Percentiles rank a stretch among this genome's conserved stretches.
Evolutionary conservation across 495 filamentous ascomycete species (phyloP).

Genomic region (Xylaria castorea): DNA sequence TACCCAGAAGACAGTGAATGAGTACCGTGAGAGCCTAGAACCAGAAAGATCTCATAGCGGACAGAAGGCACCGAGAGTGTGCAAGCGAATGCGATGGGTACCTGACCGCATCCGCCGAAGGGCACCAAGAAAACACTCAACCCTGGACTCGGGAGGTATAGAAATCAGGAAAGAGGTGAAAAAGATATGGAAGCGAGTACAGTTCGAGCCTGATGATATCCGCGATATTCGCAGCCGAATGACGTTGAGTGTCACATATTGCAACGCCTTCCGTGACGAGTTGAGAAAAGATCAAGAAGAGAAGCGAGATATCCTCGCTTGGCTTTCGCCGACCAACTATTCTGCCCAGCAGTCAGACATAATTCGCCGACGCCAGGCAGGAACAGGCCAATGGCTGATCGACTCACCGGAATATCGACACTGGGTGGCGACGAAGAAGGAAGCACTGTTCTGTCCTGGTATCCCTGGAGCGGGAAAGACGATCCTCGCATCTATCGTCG

Average conservation of each 20-base stretch:
- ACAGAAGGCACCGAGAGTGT: no score
- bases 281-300: background rate
- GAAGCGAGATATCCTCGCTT: background rate
- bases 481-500: conserved; percentile 4
- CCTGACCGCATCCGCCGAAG: background rate
- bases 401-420: background rate
- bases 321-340: background rate
- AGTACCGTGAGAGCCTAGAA: no score
- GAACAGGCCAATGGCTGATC: conserved; percentile 13
- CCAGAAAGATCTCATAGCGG: no score
- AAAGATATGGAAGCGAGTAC: background rate
- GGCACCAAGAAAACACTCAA: background rate
- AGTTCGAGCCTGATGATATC: background rate
- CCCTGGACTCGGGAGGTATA: background rate
- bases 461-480: no score
- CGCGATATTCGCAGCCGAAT: background rate
- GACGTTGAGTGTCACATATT: background rate
- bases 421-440: no score
- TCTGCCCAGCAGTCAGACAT: background rate
- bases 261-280: background rate
- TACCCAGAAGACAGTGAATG: no score
- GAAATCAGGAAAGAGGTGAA: background rate
- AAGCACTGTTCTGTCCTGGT: no score
- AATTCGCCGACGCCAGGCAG: background rate
- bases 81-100: no score